Evolutionary conservation across 208 protist species (phyloP).

Genomic region (Kentomonas sorsogonicus): DNA sequence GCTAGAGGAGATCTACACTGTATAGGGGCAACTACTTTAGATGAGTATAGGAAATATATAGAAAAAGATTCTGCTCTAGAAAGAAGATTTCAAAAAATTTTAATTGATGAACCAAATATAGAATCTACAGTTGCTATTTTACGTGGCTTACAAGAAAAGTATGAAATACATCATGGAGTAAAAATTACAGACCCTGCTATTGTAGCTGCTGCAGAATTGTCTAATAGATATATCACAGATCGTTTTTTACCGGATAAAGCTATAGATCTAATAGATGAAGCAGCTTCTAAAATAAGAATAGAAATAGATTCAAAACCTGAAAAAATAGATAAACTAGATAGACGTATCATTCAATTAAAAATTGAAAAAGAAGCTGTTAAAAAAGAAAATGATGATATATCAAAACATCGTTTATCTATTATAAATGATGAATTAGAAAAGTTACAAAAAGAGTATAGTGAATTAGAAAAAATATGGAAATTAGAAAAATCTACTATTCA

Average conservation of each 20-base stretch:
- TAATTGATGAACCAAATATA: conserved; percentile 94
- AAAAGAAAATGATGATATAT: too few species aligned
- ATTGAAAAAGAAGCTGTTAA: too few species aligned
- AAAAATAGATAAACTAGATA: too few species aligned
- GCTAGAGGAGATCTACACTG: conserved; percentile 94
- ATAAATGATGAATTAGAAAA: too few species aligned
- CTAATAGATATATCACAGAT: conserved; percentile 95
- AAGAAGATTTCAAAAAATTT: conserved; percentile 97
- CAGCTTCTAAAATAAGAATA: too few species aligned
- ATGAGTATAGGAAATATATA: conserved; percentile 97
- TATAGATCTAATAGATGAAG: conserved; percentile 98
- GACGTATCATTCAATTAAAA: too few species aligned
- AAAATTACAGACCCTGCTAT: conserved; percentile 88
- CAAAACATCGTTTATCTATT: too few species aligned
- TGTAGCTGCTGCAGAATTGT: conserved; percentile 85
- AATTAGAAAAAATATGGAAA: too few species aligned
- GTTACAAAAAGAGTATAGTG: too few species aligned
- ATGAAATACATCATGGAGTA: conserved; percentile 90
- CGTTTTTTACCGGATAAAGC: conserved; percentile 98
- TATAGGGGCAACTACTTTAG: conserved; percentile 97
- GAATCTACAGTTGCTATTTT: conserved; percentile 98
- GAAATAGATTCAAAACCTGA: too few species aligned
- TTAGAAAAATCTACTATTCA: too few species aligned
- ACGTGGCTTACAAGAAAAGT: conserved; percentile 92
- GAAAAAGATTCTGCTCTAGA: conserved; percentile 98